phyloP scores from a whole-genome alignment of 495 filamentous ascomycete genomes.

The Podospora conica region DNA sequence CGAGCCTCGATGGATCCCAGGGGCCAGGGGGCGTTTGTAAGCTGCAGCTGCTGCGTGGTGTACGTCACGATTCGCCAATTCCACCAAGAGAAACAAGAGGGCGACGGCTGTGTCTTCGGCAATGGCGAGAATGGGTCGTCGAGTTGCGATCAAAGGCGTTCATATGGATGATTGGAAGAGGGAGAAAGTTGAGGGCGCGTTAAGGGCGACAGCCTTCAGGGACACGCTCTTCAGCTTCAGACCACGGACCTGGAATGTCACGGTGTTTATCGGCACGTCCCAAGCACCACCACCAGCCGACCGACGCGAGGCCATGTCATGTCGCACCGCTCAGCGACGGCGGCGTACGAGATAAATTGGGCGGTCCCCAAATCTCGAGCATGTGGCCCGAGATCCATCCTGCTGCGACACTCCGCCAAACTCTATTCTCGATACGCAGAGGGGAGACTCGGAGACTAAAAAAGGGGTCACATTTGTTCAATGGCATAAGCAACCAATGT shows the following conservation, averaged over 20 bases:
- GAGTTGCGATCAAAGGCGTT: not conserved
- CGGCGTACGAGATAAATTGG: not conserved
- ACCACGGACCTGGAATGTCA: not conserved
- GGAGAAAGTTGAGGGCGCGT: not conserved
- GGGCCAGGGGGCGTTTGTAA: not conserved
- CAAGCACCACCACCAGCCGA: slow-evolving; percentile 1
- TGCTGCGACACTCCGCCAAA: slow-evolving; percentile 2
- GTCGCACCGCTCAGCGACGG: not conserved
- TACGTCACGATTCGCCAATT: not conserved
- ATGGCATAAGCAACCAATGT: not conserved
- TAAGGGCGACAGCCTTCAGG: not conserved
- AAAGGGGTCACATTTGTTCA: not conserved
- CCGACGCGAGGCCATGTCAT: not conserved
- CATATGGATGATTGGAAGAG: not conserved
- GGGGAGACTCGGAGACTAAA: not conserved
- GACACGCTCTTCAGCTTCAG: not conserved
- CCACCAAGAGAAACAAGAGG: not conserved
- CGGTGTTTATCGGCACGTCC: not conserved
- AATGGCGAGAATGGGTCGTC: not conserved
- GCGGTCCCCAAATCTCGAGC: not conserved
- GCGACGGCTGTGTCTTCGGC: not conserved
- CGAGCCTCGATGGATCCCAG: not conserved
- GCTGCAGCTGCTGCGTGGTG: not conserved
- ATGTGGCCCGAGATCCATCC: not conserved
- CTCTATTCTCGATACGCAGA: not conserved